Evolutionary conservation across 2,329 filamentous ascomycete species (phyloP), one percentile per base, ranked within the genome.

Genomic region (Mollisiaceae sp.): DNA sequence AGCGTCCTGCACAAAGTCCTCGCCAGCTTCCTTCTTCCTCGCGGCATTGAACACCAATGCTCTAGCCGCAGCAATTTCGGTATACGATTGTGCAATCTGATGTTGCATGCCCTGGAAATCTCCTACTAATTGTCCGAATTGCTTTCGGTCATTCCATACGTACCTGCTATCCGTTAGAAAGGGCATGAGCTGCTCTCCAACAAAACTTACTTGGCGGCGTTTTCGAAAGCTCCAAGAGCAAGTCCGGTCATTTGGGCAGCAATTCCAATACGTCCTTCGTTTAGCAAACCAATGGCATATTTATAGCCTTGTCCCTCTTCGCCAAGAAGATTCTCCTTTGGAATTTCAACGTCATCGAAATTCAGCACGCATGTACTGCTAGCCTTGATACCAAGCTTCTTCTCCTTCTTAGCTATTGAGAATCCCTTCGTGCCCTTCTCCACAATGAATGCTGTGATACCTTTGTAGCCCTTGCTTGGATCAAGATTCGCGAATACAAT

Each of bases 61-160:
- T 59, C 95, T 89, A 0, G 95, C 95, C 36, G 95, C 95, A 63
- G 89, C 84, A 76, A 99, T 97, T 78, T 99, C 95, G 27, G 91
- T 92, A 82, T 94, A 98, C 1, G 93, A 91, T 81, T 99, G 95
- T 1, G 95, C 95, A 69, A 99, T 90, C 82, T 99, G 95, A 83
- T 97, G 94, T 82, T 98, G 94, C 95, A 99, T 98, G 75, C 93
- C 94, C 81, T 99, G 95, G 86, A 99, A 99, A 78, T 96, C 92
- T 75, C 95, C 95, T 66, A 99, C 90, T 62, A 97, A 86, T 76
- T 92, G 85, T 71, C 95, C 94, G 77, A 99, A 99, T 82, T 99
- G 95, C 82, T 92, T 93, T 75, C 95, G 91, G 82, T 99, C 95
- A 80, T 98, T 98, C 93, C 93, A 99, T 71, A 93, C 93, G 81